Conservation (phyloP, 345 rosid species). For the Boechera stricta region DNA sequence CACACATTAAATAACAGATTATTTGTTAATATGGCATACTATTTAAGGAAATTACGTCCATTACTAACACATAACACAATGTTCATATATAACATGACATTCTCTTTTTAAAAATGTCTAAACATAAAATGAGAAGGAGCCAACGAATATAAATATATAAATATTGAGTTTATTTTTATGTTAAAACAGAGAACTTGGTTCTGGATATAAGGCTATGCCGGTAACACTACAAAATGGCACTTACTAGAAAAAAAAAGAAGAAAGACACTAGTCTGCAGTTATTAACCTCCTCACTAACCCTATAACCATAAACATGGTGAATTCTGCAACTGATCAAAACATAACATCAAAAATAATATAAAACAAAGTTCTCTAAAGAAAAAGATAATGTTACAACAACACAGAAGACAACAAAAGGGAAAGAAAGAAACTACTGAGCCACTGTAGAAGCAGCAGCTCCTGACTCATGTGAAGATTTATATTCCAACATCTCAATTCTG, state of each 20-base stretch:
- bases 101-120: too few relatives aligned
- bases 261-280: conserved; percentile 20
- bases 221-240: conserved; percentile 12
- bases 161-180: too few relatives aligned
- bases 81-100: too few relatives aligned
- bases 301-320: conserved; percentile 38
- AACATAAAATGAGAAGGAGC: too few relatives aligned
- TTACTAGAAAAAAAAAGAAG: not conserved
- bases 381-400: conserved; percentile 27
- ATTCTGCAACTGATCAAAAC: conserved; percentile 3
- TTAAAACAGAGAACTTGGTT: not conserved
- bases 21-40: too few relatives aligned
- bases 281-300: conserved; percentile 34
- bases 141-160: too few relatives aligned
- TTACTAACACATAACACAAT: too few relatives aligned
- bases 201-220: conserved; percentile 1
- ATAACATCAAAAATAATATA: conserved; percentile 13
- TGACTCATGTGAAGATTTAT: conserved; percentile 54
- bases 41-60: too few relatives aligned
- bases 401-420: conserved; percentile 23
- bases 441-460: conserved; percentile 65
- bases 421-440: conserved; percentile 25
- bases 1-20: too few relatives aligned
- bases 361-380: conserved; percentile 24
- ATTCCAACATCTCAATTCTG: conserved; percentile 68